phyloP scores from a whole-genome alignment of 768 basidiomycete genomes.

The Russula vinacea region DNA sequence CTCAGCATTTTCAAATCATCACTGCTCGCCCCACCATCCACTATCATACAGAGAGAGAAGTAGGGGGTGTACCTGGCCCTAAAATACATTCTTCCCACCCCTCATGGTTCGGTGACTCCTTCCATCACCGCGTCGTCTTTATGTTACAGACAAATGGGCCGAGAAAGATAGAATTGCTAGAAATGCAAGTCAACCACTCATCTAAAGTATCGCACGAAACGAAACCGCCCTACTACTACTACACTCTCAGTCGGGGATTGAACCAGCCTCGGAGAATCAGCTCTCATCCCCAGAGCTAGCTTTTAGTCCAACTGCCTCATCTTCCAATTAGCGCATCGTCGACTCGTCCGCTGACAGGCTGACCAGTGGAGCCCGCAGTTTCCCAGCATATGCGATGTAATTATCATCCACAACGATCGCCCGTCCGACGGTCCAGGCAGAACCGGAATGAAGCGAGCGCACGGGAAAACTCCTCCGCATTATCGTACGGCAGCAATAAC shows the following conservation, averaged over 20 bases:
- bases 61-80: no score
- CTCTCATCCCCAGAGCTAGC: neutral
- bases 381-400: conserved; percentile 2
- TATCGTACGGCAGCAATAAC: conserved; percentile 26
- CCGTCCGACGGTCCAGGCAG: conserved; percentile 28
- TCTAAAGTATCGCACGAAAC: neutral
- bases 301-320: neutral
- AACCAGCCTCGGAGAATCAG: no score
- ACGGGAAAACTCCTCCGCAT: neutral
- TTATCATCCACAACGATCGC: conserved; percentile 28
- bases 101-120: no score
- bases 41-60: no score
- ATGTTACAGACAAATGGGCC: no score
- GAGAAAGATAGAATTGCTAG: no score
- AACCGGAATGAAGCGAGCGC: conserved; percentile 26
- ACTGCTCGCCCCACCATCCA: neutral
- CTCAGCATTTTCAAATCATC: neutral
- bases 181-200: neutral
- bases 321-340: conserved; percentile 22
- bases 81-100: no score
- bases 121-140: no score
- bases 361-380: neutral
- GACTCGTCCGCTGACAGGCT: conserved; percentile 13
- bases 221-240: neutral
- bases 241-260: neutral